phyloP scores from a whole-genome alignment of 2,329 filamentous ascomycete genomes.

The Chalaropsis thielavioides region DNA sequence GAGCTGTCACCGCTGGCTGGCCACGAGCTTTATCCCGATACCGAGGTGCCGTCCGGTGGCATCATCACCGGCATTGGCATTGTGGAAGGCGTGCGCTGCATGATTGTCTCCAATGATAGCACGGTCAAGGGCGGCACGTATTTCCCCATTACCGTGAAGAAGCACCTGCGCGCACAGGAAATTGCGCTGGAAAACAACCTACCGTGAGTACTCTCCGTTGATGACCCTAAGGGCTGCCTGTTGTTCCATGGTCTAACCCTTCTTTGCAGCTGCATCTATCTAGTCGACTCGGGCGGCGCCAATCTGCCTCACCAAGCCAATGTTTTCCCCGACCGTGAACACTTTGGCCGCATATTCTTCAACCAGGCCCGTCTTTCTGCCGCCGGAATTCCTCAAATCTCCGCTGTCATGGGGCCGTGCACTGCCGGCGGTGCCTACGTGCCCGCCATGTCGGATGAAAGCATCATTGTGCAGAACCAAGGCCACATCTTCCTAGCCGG shows the following conservation, averaged over 20 bases:
- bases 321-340: conserved; percentile 87
- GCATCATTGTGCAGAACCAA: conserved; percentile 87
- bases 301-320: conserved; percentile 91
- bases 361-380: conserved; percentile 93
- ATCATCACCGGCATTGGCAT: conserved; percentile 87
- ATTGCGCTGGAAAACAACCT: conserved; percentile 77
- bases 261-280: conserved; percentile 60
- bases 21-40: conserved; percentile 69
- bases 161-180: conserved; percentile 83
- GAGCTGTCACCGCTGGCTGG: conserved; percentile 90
- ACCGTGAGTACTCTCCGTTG: conserved; percentile 33
- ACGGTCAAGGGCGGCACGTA: conserved; percentile 97
- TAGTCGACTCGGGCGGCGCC: conserved; percentile 89
- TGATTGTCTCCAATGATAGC: conserved; percentile 91
- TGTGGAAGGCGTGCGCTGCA: conserved; percentile 78
- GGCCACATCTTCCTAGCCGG: conserved; percentile 97
- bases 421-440: conserved; percentile 94
- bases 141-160: conserved; percentile 94
- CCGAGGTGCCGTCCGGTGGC: conserved; percentile 75
- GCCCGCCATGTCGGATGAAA: conserved; percentile 93
- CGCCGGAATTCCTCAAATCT: conserved; percentile 78
- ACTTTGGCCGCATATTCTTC: conserved; percentile 96
- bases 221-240: too few relatives aligned
- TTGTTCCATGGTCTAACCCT: conserved; percentile 2
- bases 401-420: conserved; percentile 93